A percentile compares a stretch with the other conserved stretches of the same genome.
Evolutionary conservation across 352 stramenopile species (phyloP).

Genomic region (Pythium utonaiense): DNA sequence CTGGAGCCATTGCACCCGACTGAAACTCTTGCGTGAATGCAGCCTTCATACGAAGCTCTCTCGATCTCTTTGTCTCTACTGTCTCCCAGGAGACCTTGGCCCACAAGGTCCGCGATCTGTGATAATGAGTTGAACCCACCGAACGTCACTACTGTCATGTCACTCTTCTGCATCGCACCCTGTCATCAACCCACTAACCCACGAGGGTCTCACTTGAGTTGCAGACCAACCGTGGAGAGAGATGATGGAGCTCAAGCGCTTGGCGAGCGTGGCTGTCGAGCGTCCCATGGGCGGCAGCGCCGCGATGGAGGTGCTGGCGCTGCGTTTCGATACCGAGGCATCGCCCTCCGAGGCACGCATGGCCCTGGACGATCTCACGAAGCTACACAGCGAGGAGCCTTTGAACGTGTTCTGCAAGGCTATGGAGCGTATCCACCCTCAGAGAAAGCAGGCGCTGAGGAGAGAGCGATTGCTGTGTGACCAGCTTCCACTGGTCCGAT

Average conservation of each 20-base stretch:
- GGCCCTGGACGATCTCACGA: background rate
- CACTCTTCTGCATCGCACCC: too few relatives aligned
- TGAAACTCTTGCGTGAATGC: too few relatives aligned
- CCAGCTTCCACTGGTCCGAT: background rate
- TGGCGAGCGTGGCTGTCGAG: background rate
- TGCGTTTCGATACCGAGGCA: background rate
- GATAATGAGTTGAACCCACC: too few relatives aligned
- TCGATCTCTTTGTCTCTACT: too few relatives aligned
- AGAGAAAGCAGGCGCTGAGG: background rate
- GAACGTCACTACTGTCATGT: too few relatives aligned
- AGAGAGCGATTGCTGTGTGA: background rate
- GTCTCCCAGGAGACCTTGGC: too few relatives aligned
- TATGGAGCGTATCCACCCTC: background rate
- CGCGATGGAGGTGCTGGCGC: background rate
- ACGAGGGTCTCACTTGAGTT: too few relatives aligned
- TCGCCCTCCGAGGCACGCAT: background rate
- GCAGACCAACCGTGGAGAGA: too few relatives aligned
- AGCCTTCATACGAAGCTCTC: too few relatives aligned
- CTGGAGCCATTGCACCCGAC: too few relatives aligned
- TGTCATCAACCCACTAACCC: background rate
- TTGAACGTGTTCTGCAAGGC: background rate
- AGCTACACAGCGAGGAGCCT: background rate
- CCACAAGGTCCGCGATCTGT: too few relatives aligned
- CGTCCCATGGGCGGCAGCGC: background rate
- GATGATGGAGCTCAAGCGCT: background rate